These are phyloP conservation scores for Sporisorium sorghi DNA, from an alignment of 1,284 basidiomycete species.

Conservation along the genomic window DNA sequence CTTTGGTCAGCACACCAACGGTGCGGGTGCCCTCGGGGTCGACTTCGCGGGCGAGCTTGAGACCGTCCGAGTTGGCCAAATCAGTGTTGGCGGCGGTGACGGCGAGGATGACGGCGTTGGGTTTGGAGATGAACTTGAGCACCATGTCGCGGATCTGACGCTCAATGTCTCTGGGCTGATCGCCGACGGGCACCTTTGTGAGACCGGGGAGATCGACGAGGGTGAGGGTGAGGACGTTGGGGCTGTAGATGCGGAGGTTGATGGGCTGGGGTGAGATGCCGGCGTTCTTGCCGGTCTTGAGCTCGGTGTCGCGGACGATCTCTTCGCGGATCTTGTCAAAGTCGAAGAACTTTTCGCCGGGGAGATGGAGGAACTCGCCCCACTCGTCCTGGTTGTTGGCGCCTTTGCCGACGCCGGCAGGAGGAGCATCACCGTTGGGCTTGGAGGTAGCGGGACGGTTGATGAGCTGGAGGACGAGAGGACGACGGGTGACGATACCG, in stretches of 20 bases:
- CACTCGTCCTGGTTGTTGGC: slow-evolving; percentile 76
- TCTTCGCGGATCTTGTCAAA: slow-evolving; percentile 93
- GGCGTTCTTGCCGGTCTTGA: slow-evolving; percentile 98
- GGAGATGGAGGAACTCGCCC: slow-evolving; percentile 95
- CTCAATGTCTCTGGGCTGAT: slow-evolving; percentile 89
- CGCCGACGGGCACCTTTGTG: slow-evolving; percentile 78
- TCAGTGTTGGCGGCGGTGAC: slow-evolving; percentile 98
- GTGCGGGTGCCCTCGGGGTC: slow-evolving; percentile 96
- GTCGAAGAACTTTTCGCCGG: slow-evolving; percentile 94
- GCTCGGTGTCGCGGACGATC: slow-evolving; percentile 97
- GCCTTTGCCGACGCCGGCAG: slow-evolving; percentile 13
- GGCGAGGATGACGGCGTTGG: slow-evolving; percentile 95
- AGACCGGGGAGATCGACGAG: slow-evolving; percentile 94
- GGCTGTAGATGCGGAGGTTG: slow-evolving; percentile 92
- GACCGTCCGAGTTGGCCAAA: slow-evolving; percentile 95
- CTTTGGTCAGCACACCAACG: slow-evolving; percentile 94
- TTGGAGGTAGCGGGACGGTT: slow-evolving; percentile 73
- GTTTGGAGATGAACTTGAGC: slow-evolving; percentile 93
- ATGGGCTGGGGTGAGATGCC: slow-evolving; percentile 96
- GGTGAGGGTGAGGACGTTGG: slow-evolving; percentile 95
- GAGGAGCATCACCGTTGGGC: slow-evolving; percentile 25
- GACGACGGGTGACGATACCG: slow-evolving; percentile 94
- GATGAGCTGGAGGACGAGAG: slow-evolving; percentile 93
- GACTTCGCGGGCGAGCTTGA: slow-evolving; percentile 93
- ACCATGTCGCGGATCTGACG: slow-evolving; percentile 94